Evolutionary conservation across 2,329 filamentous ascomycete genomes (phyloP).

Genomic region (Aphanocladium album): DNA sequence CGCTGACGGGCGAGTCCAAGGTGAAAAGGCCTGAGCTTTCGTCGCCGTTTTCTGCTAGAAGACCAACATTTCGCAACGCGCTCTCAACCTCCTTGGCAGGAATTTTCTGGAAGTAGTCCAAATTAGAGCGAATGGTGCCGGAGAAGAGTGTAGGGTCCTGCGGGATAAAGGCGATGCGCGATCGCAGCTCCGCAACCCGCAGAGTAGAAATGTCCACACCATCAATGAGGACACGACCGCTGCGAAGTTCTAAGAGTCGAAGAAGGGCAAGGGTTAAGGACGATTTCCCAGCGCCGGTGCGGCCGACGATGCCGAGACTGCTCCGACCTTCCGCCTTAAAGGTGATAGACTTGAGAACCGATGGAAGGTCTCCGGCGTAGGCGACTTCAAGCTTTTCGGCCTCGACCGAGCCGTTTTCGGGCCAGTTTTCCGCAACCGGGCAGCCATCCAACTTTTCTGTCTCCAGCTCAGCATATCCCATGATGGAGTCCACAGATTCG

Average conservation of each 20-base stretch:
- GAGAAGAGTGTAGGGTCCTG: background rate
- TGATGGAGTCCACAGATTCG: no score
- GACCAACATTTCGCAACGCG: background rate
- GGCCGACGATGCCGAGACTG: conserved; percentile 92
- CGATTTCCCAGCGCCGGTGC: conserved; percentile 94
- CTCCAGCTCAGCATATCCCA: no score
- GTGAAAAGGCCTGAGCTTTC: background rate
- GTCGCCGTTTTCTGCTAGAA: background rate
- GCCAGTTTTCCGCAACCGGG: no score
- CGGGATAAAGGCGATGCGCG: background rate
- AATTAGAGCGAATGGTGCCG: background rate
- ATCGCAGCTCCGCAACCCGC: background rate
- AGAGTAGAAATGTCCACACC: conserved; percentile 24
- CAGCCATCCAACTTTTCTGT: no score
- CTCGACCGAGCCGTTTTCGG: no score
- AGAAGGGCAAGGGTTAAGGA: conserved; percentile 60
- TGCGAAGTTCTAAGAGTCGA: conserved; percentile 84
- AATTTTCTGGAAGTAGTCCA: background rate
- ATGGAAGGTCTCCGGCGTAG: no score
- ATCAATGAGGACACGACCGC: conserved; percentile 85
- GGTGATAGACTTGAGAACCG: no score
- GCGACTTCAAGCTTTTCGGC: no score
- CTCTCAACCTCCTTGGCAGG: background rate
- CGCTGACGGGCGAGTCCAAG: background rate
- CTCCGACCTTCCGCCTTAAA: no score